Conservation (phyloP, 2,329 filamentous ascomycete species). For the Botryotinia calthae region DNA sequence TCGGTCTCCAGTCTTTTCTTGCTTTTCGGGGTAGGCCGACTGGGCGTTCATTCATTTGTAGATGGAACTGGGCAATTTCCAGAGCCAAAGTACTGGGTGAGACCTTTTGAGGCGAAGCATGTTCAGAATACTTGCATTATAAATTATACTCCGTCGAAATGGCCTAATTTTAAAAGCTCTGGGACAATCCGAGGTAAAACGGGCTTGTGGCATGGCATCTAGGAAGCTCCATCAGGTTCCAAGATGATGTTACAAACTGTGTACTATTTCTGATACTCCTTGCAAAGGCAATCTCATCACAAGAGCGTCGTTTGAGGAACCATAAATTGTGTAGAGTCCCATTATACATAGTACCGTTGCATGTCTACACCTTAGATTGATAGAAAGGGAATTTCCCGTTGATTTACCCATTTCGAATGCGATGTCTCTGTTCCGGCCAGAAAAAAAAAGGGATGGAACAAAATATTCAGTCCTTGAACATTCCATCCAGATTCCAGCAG, state of each 20-base stretch:
- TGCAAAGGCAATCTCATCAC: background rate
- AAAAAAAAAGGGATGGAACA: background rate
- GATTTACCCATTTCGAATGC: background rate
- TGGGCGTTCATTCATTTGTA: background rate
- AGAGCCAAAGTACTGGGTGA: background rate
- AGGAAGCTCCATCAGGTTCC: background rate
- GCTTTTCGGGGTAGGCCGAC: background rate
- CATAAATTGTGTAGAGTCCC: background rate
- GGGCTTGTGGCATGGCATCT: background rate
- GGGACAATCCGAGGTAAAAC: background rate
- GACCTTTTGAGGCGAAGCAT: background rate
- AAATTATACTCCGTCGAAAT: background rate
- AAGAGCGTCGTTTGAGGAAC: background rate
- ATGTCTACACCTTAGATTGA: background rate
- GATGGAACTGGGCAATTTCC: background rate
- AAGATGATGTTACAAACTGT: background rate
- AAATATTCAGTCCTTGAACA: background rate
- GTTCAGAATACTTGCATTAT: background rate
- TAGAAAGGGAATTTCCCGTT: background rate
- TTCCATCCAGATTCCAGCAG: background rate
- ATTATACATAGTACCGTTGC: background rate
- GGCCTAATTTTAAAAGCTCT: no score
- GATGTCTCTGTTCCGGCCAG: background rate
- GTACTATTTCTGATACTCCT: background rate
- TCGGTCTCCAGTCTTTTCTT: background rate